These are phyloP conservation scores for Ligustrum vulgare DNA, from an alignment of 257 asterid species.

Conservation along the genomic window DNA sequence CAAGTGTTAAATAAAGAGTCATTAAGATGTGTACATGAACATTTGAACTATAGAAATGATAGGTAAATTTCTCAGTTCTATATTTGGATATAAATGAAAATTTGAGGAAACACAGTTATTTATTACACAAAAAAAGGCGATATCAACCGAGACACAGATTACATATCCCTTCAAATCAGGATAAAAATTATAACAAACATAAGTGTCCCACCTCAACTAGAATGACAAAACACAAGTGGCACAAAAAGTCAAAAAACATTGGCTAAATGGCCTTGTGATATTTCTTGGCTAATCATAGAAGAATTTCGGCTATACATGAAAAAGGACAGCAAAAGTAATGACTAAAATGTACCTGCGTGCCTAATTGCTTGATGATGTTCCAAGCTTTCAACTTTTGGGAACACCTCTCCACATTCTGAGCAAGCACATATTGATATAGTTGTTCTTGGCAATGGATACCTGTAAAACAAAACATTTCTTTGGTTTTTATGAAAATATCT, in stretches of 20 bases:
- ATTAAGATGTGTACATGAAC: too few relatives aligned
- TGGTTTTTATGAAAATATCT: too few relatives aligned
- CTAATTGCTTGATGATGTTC: conserved; percentile 87
- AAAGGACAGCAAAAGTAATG: not conserved
- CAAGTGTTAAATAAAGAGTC: too few relatives aligned
- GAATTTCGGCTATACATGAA: not conserved
- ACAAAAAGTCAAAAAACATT: not conserved
- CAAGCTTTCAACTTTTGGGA: conserved; percentile 82
- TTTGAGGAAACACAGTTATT: too few relatives aligned
- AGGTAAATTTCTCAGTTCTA: not conserved
- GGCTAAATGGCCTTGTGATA: not conserved
- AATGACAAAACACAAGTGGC: not conserved
- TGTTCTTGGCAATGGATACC: conserved; percentile 81
- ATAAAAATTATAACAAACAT: not conserved
- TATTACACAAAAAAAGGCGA: not conserved
- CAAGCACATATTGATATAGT: conserved; percentile 77
- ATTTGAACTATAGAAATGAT: too few relatives aligned
- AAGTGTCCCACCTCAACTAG: conserved; percentile 7
- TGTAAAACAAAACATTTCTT: conserved; percentile 9
- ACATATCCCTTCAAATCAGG: not conserved
- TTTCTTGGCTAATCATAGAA: not conserved
- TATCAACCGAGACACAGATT: not conserved
- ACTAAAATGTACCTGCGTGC: conserved; percentile 67
- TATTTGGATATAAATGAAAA: too few relatives aligned
- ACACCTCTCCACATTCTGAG: conserved; percentile 85